Evolutionary conservation across 2,329 filamentous ascomycete genomes (phyloP).

Genomic region (Sarocladium oryzae): DNA sequence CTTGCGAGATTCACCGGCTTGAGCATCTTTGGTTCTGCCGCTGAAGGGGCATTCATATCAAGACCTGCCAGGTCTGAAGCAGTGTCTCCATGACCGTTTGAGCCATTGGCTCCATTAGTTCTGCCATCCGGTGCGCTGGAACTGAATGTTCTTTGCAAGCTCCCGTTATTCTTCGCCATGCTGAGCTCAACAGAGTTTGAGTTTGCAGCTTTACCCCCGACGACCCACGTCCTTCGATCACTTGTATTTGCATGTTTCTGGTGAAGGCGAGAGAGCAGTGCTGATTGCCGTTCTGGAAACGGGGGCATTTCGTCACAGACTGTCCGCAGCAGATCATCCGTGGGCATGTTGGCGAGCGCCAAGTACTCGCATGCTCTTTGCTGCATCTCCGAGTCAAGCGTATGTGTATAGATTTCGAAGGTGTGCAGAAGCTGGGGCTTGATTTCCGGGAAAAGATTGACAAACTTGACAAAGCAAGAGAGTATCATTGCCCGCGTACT

Average conservation of each 20-base stretch:
- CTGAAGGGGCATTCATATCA: conserved; percentile 61
- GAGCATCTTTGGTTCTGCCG: conserved; percentile 48
- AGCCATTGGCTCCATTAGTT: conserved; percentile 26
- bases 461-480: conserved; percentile 94
- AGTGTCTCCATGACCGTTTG: conserved; percentile 29
- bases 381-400: conserved; percentile 89
- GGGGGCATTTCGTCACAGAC: conserved; percentile 98
- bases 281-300: conserved; percentile 90
- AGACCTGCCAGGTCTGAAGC: conserved; percentile 70
- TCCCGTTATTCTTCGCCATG: conserved; percentile 66
- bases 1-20: conserved; percentile 82
- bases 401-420: conserved; percentile 89
- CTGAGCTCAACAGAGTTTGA: conserved; percentile 71
- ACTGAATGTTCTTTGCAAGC: conserved; percentile 82
- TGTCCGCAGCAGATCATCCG: conserved; percentile 85
- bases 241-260: conserved; percentile 90
- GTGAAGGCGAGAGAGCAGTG: conserved; percentile 83
- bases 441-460: conserved; percentile 97
- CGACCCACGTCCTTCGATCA: conserved; percentile 94
- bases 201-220: conserved; percentile 95
- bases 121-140: conserved; percentile 45
- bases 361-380: conserved; percentile 96
- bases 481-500: conserved; percentile 89
- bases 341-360: conserved; percentile 74
- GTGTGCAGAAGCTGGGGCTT: conserved; percentile 89